Evolutionary conservation across 495 filamentous ascomycete species (phyloP).

Genomic region (Talaromyces borbonicus): DNA sequence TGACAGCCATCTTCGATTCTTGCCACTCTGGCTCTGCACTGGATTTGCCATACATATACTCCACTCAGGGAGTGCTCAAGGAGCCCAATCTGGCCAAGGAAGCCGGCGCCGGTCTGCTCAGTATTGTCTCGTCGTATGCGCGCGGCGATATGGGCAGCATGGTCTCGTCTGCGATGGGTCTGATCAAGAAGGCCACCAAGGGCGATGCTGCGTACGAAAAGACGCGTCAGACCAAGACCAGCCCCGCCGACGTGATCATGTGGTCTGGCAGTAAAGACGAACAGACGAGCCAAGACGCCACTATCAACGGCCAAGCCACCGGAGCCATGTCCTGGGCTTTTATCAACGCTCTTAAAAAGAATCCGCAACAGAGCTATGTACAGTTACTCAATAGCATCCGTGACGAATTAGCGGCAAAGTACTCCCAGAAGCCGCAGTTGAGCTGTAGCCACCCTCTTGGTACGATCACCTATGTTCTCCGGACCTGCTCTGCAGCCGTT

Average conservation of each 20-base stretch:
- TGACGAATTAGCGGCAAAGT: conserved; percentile 80
- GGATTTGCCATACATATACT: conserved; percentile 96
- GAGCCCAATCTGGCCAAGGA: conserved; percentile 97
- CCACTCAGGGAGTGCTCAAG: conserved; percentile 88
- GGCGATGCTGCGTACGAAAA: conserved; percentile 71
- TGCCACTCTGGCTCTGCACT: conserved; percentile 96
- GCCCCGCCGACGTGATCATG: conserved; percentile 93
- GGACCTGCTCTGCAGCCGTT: conserved; percentile 8
- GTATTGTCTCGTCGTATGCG: conserved; percentile 77
- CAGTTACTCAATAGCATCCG: conserved; percentile 90
- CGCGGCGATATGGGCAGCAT: conserved; percentile 78
- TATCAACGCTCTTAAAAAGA: conserved; percentile 83
- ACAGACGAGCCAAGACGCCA: conserved; percentile 68
- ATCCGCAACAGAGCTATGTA: conserved; percentile 93
- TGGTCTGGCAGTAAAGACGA: conserved; percentile 94
- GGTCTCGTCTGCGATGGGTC: conserved; percentile 66
- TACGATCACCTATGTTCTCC: conserved; percentile 34
- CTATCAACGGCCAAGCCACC: conserved; percentile 71
- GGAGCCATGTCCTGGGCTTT: conserved; percentile 98
- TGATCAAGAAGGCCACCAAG: conserved; percentile 84
- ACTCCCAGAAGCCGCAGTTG: conserved; percentile 93
- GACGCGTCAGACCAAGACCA: conserved; percentile 80
- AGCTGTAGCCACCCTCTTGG: conserved; percentile 95
- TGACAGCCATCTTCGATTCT: conserved; percentile 98
- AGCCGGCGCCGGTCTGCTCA: conserved; percentile 82